These are phyloP conservation scores for Cercospora beticola DNA, from an alignment of 2,329 filamentous ascomycete species.

Conservation along the genomic window DNA sequence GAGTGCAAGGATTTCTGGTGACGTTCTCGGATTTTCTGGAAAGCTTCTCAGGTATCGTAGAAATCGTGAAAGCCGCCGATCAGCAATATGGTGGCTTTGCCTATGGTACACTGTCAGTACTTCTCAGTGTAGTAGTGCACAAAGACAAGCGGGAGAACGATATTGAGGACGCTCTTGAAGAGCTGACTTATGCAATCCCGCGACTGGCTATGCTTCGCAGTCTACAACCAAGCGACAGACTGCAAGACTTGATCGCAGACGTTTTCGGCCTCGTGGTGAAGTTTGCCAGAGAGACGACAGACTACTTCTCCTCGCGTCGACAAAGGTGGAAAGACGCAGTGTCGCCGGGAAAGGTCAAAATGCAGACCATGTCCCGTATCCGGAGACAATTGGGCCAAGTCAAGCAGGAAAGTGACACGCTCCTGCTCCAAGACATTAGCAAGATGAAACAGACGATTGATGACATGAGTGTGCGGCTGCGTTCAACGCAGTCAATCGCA, in stretches of 20 bases:
- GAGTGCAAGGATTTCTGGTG: conserved; percentile 4
- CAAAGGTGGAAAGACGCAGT: conserved; percentile 3
- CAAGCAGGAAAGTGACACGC: conserved; percentile 3
- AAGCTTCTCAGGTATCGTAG: conserved; percentile 16
- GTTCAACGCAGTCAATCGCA: not conserved
- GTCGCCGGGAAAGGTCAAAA: not conserved
- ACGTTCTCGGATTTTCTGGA: conserved; percentile 15
- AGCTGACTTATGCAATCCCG: conserved; percentile 14
- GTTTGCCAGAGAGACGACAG: conserved; percentile 11
- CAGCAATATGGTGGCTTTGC: conserved; percentile 17
- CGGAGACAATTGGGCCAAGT: conserved; percentile 8
- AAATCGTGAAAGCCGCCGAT: conserved; percentile 13
- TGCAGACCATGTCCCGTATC: conserved; percentile 1
- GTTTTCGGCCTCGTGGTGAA: conserved; percentile 6
- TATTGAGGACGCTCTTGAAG: conserved; percentile 7
- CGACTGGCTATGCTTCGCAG: conserved; percentile 5
- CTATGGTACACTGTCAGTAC: conserved; percentile 11
- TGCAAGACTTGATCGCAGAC: conserved; percentile 6
- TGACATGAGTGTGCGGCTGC: not conserved
- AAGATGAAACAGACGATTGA: not conserved
- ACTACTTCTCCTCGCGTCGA: conserved; percentile 8
- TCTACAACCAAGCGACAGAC: not conserved
- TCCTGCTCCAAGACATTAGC: conserved; percentile 8
- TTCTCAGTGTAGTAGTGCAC: not conserved
- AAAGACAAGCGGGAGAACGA: not conserved